phyloP scores from a whole-genome alignment of 441 rosid genomes.

The Erodium trifolium region DNA sequence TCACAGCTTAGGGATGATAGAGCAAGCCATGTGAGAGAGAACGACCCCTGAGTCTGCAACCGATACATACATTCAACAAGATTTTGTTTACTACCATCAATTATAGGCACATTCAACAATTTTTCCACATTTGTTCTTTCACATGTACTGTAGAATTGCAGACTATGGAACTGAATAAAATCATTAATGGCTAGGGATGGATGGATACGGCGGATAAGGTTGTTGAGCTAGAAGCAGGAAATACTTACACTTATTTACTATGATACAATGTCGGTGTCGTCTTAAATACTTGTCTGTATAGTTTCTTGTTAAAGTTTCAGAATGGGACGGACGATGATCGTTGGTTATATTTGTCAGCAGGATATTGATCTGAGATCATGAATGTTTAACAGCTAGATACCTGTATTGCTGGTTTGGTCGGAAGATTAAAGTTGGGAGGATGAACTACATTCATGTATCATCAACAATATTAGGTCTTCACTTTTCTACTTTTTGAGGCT shows the following conservation, averaged over 20 bases:
- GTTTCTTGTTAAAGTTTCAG: neutral
- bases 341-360: too few relatives aligned
- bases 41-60: neutral
- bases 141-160: neutral
- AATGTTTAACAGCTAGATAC: neutral
- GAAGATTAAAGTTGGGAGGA: conserved; percentile 1
- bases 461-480: too few relatives aligned
- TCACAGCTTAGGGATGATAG: conserved; percentile 29
- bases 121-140: neutral
- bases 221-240: neutral
- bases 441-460: neutral
- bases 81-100: neutral
- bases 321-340: too few relatives aligned
- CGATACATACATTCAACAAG: neutral
- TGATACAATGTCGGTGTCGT: neutral
- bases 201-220: neutral
- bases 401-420: neutral
- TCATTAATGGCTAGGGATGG: neutral
- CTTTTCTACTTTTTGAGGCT: too few relatives aligned
- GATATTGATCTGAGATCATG: neutral
- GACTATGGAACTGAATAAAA: neutral
- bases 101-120: neutral
- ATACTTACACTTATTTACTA: neutral
- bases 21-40: conserved; percentile 8
- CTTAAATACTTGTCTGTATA: neutral